Conservation (phyloP, 1,284 basidiomycete species). For the Melampsora occidentalis region DNA sequence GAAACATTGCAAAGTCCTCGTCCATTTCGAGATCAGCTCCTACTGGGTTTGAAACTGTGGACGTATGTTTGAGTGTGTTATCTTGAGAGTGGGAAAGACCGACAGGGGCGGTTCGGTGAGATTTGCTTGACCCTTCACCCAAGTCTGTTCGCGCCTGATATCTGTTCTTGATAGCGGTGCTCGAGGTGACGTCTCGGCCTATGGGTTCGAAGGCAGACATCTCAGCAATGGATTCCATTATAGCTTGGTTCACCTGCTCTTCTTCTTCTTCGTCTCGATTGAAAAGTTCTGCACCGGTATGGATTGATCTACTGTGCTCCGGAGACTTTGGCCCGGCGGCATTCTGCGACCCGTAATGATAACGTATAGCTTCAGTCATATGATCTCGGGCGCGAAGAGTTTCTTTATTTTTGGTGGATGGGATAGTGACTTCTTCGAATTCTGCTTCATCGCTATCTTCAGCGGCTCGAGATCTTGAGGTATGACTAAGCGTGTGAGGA, state of each 20-base stretch:
- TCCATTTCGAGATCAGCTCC: neutral
- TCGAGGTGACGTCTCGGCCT: neutral
- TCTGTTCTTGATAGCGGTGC: neutral
- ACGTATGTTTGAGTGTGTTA: neutral
- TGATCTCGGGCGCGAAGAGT: constrained; percentile 11
- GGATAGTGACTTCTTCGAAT: constrained; percentile 50
- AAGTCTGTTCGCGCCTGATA: neutral
- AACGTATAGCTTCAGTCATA: constrained; percentile 24
- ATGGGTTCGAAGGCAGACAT: neutral
- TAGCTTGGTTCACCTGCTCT: neutral
- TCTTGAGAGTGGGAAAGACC: neutral
- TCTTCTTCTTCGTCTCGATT: constrained; percentile 29
- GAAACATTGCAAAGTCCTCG: neutral
- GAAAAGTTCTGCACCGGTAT: constrained; percentile 11
- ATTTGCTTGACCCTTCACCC: constrained; percentile 33
- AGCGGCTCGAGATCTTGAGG: constrained; percentile 39
- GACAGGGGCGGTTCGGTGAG: neutral
- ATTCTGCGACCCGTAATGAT: constrained; percentile 22
- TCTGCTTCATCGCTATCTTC: constrained; percentile 49
- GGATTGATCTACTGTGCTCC: neutral
- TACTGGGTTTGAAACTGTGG: neutral
- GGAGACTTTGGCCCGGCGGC: constrained; percentile 4
- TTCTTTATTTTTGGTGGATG: constrained; percentile 2
- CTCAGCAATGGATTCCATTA: constrained; percentile 26
- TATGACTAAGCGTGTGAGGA: constrained; percentile 34